Percentiles rank a stretch among this genome's conserved stretches.
Evolutionary conservation across 1,139 yeast genomes (phyloP).

Genomic region (Tardiomyces blankii): DNA sequence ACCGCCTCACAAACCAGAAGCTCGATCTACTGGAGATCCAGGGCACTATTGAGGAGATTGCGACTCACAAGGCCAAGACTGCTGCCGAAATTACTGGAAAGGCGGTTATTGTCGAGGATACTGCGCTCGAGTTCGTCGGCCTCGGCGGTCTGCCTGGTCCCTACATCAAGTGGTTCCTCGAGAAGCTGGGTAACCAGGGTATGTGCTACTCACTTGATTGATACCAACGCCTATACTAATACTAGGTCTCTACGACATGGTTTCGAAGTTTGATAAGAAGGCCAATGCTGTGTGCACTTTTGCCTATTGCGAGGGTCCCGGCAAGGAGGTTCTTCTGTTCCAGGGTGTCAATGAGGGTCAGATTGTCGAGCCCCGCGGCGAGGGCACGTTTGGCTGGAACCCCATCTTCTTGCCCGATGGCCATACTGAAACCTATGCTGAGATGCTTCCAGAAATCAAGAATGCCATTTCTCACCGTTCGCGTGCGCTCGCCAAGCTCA

Average conservation of each 20-base stretch:
- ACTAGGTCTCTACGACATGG: conserved; percentile 40
- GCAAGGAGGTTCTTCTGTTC: conserved; percentile 54
- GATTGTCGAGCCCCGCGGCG: conserved; percentile 71
- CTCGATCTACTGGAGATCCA: conserved; percentile 85
- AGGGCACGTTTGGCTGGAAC: conserved; percentile 89
- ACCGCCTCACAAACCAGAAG: conserved; percentile 32
- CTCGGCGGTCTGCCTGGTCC: conserved; percentile 90
- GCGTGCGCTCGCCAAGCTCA: conserved; percentile 66
- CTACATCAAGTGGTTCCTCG: conserved; percentile 30
- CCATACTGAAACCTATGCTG: conserved; percentile 60
- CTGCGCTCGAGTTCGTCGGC: conserved; percentile 78
- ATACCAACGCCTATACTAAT: conserved; percentile 27
- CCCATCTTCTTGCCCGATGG: conserved; percentile 78
- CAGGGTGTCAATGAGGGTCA: conserved; percentile 78
- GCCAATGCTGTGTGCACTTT: conserved; percentile 90
- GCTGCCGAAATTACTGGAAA: conserved; percentile 59
- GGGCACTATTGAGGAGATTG: conserved; percentile 76
- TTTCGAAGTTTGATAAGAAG: conserved; percentile 68
- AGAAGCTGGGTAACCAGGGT: conserved; percentile 11
- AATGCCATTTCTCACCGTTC: conserved; percentile 80
- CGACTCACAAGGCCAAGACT: conserved; percentile 63
- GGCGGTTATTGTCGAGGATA: conserved; percentile 91
- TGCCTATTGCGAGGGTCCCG: conserved; percentile 84
- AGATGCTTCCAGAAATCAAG: conserved; percentile 66
- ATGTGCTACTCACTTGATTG: conserved; percentile 4